Evolutionary conservation across 2,329 filamentous ascomycete genomes (phyloP).

Genomic region (Stachybotrys echinatus): DNA sequence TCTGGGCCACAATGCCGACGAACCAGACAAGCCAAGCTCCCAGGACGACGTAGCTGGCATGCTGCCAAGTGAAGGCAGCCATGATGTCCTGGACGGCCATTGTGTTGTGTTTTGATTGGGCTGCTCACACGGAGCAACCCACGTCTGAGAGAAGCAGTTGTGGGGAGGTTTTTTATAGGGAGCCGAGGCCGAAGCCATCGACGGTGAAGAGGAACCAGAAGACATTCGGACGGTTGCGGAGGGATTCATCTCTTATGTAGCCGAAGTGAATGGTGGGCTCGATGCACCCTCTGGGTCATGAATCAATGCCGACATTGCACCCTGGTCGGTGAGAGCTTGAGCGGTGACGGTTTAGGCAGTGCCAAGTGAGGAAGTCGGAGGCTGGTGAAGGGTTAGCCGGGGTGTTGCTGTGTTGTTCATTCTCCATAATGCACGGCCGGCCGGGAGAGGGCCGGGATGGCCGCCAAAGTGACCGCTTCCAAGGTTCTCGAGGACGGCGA

Average conservation of each 20-base stretch:
- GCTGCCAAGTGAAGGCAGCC: constrained; percentile 16
- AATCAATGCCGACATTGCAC: too few species aligned
- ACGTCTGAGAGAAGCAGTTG: constrained; percentile 5
- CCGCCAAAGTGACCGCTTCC: background rate
- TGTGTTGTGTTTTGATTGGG: constrained; percentile 9
- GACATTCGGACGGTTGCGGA: background rate
- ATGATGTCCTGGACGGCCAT: constrained; percentile 17
- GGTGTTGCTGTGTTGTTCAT: background rate
- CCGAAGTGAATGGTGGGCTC: background rate
- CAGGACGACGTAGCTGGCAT: constrained; percentile 15
- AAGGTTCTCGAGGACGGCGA: background rate
- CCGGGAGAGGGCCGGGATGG: background rate
- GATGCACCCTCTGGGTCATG: too few species aligned
- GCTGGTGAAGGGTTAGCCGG: background rate
- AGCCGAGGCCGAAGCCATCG: constrained; percentile 1
- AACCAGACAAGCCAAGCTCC: constrained; percentile 22
- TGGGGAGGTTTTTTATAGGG: background rate
- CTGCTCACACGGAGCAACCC: constrained; percentile 17
- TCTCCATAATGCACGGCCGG: background rate
- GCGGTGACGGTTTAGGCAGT: background rate
- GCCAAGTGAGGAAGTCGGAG: background rate
- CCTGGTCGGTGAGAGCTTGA: background rate
- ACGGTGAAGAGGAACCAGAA: background rate
- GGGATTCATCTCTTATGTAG: background rate
- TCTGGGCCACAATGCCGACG: constrained; percentile 19